phyloP scores from a whole-genome alignment of 2,329 filamentous ascomycete genomes.

The Diaporthe capsici region DNA sequence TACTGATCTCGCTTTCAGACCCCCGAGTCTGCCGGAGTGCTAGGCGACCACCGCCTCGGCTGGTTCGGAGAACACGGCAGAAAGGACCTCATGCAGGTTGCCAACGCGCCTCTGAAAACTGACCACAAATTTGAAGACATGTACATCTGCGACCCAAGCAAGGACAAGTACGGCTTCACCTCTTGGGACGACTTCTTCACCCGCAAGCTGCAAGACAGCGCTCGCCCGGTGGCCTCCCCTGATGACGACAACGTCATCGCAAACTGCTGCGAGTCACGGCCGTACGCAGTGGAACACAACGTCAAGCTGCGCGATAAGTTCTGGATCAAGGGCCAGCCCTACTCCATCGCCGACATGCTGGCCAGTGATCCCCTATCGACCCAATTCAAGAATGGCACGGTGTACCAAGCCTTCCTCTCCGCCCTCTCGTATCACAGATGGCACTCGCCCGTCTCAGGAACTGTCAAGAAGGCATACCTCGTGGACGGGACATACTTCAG shows the following conservation, averaged over 20 bases:
- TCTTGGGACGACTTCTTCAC: slow-evolving; percentile 82
- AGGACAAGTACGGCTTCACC: slow-evolving; percentile 70
- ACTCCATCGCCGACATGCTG: slow-evolving; percentile 76
- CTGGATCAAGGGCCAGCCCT: slow-evolving; percentile 79
- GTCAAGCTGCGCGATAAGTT: slow-evolving; percentile 72
- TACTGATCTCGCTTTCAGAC: slow-evolving; percentile 50
- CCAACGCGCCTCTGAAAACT: slow-evolving; percentile 61
- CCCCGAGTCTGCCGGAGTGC: slow-evolving; percentile 67
- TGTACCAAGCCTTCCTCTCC: slow-evolving; percentile 80
- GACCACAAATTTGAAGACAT: slow-evolving; percentile 69
- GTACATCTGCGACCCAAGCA: slow-evolving; percentile 70
- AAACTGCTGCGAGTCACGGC: slow-evolving; percentile 76
- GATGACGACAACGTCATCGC: slow-evolving; percentile 68
- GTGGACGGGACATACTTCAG: slow-evolving; percentile 78
- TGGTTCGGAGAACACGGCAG: slow-evolving; percentile 69
- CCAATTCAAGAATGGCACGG: slow-evolving; percentile 72
- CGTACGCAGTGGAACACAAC: slow-evolving; percentile 65
- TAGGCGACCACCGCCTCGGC: slow-evolving; percentile 59
- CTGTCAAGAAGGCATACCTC: slow-evolving; percentile 66
- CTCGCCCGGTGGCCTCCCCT: slow-evolving; percentile 71
- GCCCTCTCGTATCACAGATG: slow-evolving; percentile 79
- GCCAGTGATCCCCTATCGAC: slow-evolving; percentile 65
- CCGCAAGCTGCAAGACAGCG: slow-evolving; percentile 64
- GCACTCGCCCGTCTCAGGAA: slow-evolving; percentile 78
- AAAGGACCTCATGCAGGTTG: slow-evolving; percentile 64